phyloP scores from a whole-genome alignment of 805 yeast species.

The Hanseniaspora lindneri region DNA sequence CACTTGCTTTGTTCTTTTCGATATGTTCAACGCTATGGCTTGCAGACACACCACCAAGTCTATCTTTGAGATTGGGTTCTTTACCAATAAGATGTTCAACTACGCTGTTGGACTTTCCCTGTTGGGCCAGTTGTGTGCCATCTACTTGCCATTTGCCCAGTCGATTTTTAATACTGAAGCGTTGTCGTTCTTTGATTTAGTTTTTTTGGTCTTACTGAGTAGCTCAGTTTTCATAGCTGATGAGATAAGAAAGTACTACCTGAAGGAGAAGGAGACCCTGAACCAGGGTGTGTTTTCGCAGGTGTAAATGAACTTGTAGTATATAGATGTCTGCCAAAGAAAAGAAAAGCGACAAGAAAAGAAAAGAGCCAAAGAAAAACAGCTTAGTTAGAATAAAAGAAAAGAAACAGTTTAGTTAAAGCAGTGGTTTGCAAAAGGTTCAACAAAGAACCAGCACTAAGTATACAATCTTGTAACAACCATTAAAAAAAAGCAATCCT shows the following conservation, averaged over 20 bases:
- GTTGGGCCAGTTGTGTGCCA: constrained; percentile 83
- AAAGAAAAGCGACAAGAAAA: neutral
- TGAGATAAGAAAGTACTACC: constrained; percentile 55
- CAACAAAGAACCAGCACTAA: too few species aligned
- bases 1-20: constrained; percentile 89
- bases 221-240: constrained; percentile 79
- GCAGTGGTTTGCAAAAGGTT: too few species aligned
- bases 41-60: constrained; percentile 85
- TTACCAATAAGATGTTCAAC: constrained; percentile 79
- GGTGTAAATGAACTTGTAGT: constrained; percentile 10
- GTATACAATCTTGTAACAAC: too few species aligned
- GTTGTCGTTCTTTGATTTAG: constrained; percentile 54
- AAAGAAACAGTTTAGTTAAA: too few species aligned
- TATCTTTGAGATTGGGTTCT: constrained; percentile 66
- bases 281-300: constrained; percentile 14
- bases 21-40: constrained; percentile 90
- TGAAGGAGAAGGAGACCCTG: neutral
- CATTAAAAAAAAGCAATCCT: too few species aligned
- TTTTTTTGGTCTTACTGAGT: constrained; percentile 49
- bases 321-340: too few species aligned
- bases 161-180: constrained; percentile 91
- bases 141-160: constrained; percentile 89
- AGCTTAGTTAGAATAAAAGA: neutral
- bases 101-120: constrained; percentile 81
- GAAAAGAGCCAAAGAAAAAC: neutral